Conservation (phyloP, 2,329 filamentous ascomycete species). For the Bretziella fagacearum region DNA sequence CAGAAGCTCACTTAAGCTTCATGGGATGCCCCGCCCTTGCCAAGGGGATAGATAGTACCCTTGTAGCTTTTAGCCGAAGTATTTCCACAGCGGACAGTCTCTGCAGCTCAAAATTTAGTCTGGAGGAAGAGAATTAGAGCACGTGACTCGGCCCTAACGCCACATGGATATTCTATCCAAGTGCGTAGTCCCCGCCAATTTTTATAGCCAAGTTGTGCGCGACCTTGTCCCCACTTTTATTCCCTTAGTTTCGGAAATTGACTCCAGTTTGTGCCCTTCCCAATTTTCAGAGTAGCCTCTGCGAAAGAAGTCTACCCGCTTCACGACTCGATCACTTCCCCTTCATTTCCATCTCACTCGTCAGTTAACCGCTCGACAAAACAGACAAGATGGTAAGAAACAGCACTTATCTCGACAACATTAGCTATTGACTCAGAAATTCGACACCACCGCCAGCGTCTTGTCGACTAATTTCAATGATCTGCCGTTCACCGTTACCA, state of each 20-base stretch:
- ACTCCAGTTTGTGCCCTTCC: constrained; percentile 13
- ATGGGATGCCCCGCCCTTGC: background rate
- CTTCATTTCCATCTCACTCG: constrained; percentile 14
- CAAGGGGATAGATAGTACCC: too few species aligned
- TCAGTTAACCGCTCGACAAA: constrained; percentile 15
- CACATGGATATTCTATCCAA: constrained; percentile 5
- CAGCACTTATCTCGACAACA: constrained; percentile 21
- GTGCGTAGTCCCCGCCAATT: background rate
- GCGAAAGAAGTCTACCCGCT: constrained; percentile 15
- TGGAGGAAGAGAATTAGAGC: background rate
- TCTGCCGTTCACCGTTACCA: background rate
- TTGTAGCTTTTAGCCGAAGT: background rate
- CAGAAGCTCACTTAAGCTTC: background rate
- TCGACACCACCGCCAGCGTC: constrained; percentile 9
- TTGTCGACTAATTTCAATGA: background rate
- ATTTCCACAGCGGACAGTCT: background rate
- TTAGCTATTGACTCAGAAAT: background rate
- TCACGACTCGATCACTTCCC: constrained; percentile 14
- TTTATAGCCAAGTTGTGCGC: constrained; percentile 7
- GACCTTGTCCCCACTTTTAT: constrained; percentile 12
- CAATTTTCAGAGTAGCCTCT: constrained; percentile 12
- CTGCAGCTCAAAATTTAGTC: too few species aligned
- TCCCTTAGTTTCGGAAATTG: constrained; percentile 9
- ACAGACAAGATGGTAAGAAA: constrained; percentile 49
- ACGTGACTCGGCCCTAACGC: constrained; percentile 13